Base-by-base conservation (phyloP, 441 rosid species). In the Breynia disticha region DNA sequence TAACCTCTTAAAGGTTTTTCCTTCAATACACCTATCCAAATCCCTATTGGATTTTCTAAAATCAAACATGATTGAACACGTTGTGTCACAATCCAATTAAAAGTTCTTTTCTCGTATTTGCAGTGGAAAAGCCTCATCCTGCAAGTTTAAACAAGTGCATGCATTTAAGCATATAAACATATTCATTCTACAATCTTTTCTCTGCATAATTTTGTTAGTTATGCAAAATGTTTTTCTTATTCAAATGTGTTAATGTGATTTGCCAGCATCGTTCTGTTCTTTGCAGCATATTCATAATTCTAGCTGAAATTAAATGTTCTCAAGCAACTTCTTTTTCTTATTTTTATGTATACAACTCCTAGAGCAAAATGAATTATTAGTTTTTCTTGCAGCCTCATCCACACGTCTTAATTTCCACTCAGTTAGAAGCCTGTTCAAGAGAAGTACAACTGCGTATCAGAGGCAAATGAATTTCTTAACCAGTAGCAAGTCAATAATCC, bases 391-490 rank as follows among this genome's bases (percentile, higher is more conserved):
- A 68, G 79, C 62, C 48, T 68, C 69, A 18, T 57, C 70, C 16
- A 48, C 14, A 16, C 52, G 61, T 60, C 61, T 56, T 45, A 68
- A 69, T 55, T 65, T 65, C 57, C 73, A 61, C 61, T 50, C 76
- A 52, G 60, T 52, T 39, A 62, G 67, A 68, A 68, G 46, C 63
- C 56, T 47, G 42, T 65, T 54, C 72, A 53, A 69, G 74, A 71
- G 58, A 67, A 46, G 32, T 55, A 60, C 67, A 59, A 77, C 55
- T 62, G 70, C 63, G 66, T 57, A 42, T 52, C 71, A 32, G 78
- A 79, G 81, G 83, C 72, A 76, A 79, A 85, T 71, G 52, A 45
- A 58, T 24, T 8, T 22, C 21, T 7, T 56, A 47, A 35, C 54
- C 35, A 20, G 19, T 61, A 48, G 48, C 51, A 61, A 57, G 51